Evolutionary conservation across 768 basidiomycete genomes (phyloP).

Genomic region (Coprinopsis strossmayeri): DNA sequence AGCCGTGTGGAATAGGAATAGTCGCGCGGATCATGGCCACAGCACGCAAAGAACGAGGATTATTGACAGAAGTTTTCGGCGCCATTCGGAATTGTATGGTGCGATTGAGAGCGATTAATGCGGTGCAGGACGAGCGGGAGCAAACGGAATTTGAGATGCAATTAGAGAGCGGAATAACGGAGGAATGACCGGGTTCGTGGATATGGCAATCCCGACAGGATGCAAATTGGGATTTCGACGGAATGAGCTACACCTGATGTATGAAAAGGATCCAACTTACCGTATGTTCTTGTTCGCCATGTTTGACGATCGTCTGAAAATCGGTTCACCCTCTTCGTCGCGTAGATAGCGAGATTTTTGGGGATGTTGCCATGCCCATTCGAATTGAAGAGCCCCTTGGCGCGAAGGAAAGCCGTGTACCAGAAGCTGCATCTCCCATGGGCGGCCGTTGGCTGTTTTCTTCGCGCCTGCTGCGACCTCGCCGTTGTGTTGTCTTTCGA

Average conservation of each 20-base stretch:
- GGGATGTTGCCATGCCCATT: constrained; percentile 86
- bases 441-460: constrained; percentile 53
- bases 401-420: constrained; percentile 80
- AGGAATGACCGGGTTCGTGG: neutral
- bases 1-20: neutral
- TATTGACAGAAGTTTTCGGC: too few relatives aligned
- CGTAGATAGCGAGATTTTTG: constrained; percentile 61
- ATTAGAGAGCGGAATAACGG: neutral
- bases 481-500: constrained; percentile 71
- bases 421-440: constrained; percentile 85
- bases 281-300: constrained; percentile 37
- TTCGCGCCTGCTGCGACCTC: constrained; percentile 64
- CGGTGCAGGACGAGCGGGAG: neutral
- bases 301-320: constrained; percentile 29
- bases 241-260: too few relatives aligned
- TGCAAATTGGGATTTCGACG: neutral
- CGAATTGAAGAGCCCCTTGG: constrained; percentile 63
- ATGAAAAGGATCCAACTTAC: constrained; percentile 2
- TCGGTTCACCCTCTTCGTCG: constrained; percentile 29
- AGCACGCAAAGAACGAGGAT: too few relatives aligned
- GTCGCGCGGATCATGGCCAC: neutral
- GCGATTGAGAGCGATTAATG: too few relatives aligned
- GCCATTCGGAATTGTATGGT: neutral
- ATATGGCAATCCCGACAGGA: neutral
- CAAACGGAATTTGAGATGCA: neutral